Percentiles rank a stretch among this genome's conserved stretches.
phyloP scores from a whole-genome alignment of 805 yeast genomes.

The Saccharomycopsis capsularis region DNA sequence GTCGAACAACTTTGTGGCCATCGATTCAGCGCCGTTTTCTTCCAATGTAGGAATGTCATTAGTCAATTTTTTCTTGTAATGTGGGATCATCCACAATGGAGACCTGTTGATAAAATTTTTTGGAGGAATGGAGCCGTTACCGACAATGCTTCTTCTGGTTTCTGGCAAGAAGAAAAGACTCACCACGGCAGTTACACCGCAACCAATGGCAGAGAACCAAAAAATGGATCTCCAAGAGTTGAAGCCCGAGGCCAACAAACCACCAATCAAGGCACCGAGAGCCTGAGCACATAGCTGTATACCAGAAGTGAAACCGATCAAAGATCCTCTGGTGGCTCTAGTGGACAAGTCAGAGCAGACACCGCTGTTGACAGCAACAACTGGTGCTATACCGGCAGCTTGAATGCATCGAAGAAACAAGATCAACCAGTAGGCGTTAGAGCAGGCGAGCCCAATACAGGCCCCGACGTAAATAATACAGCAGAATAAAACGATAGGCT shows the following conservation, averaged over 20 bases:
- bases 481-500: conserved; percentile 57
- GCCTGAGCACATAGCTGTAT: conserved; percentile 66
- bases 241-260: conserved; percentile 40
- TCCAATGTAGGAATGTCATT: conserved; percentile 28
- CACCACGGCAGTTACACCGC: conserved; percentile 37
- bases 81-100: conserved; percentile 35
- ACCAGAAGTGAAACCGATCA: conserved; percentile 60
- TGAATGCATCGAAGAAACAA: conserved; percentile 66
- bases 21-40: conserved; percentile 1
- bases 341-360: conserved; percentile 68
- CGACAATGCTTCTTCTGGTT: conserved; percentile 64
- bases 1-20: conserved; percentile 7
- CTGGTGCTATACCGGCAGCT: conserved; percentile 71
- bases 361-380: conserved; percentile 64
- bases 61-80: conserved; percentile 28
- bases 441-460: conserved; percentile 58
- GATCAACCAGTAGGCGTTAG: conserved; percentile 52
- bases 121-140: conserved; percentile 65
- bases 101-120: conserved; percentile 34
- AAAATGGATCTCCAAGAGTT: conserved; percentile 72
- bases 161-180: conserved; percentile 54
- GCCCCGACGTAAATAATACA: conserved; percentile 50
- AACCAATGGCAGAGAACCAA: conserved; percentile 64
- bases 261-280: conserved; percentile 68
- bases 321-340: conserved; percentile 59